These are phyloP conservation scores for Venturia aucupariae DNA, from an alignment of 2,329 filamentous ascomycete genomes.

Conservation along the genomic window DNA sequence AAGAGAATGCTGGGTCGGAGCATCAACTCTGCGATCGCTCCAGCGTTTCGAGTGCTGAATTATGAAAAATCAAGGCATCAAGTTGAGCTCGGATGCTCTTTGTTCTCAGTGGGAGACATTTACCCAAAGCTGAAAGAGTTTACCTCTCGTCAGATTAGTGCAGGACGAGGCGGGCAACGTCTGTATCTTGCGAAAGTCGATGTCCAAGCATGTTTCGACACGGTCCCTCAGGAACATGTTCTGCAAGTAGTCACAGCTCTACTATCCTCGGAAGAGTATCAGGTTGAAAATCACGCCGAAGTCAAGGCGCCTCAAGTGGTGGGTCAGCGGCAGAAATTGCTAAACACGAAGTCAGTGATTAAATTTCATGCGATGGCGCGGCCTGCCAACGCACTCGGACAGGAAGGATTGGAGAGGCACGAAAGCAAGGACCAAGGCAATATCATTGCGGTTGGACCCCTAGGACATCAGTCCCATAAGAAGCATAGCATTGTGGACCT, in stretches of 20 bases:
- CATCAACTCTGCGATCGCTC: constrained; percentile 62
- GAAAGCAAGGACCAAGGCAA: constrained; percentile 31
- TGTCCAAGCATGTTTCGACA: constrained; percentile 88
- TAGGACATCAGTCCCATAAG: constrained; percentile 48
- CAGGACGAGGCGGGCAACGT: constrained; percentile 27
- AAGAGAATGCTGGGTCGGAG: constrained; percentile 50
- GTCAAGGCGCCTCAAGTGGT: constrained; percentile 30
- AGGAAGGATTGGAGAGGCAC: neutral
- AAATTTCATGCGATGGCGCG: constrained; percentile 28
- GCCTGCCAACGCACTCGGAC: constrained; percentile 16
- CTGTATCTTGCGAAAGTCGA: constrained; percentile 91
- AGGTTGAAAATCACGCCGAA: constrained; percentile 65
- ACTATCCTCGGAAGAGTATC: constrained; percentile 54
- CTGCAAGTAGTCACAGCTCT: constrained; percentile 53
- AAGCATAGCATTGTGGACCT: constrained; percentile 57
- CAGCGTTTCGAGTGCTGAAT: constrained; percentile 67
- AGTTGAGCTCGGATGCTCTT: constrained; percentile 60
- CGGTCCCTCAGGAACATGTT: constrained; percentile 74
- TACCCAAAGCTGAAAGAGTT: constrained; percentile 65
- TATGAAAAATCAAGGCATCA: constrained; percentile 56
- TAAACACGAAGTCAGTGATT: neutral
- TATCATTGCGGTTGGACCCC: constrained; percentile 68
- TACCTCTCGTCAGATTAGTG: constrained; percentile 39
- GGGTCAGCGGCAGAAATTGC: neutral
- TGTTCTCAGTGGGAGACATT: constrained; percentile 76